Evolutionary conservation across 352 stramenopile genomes (phyloP), one percentile per base, ranked within the genome.

Genomic region (Pythium oligandrum): DNA sequence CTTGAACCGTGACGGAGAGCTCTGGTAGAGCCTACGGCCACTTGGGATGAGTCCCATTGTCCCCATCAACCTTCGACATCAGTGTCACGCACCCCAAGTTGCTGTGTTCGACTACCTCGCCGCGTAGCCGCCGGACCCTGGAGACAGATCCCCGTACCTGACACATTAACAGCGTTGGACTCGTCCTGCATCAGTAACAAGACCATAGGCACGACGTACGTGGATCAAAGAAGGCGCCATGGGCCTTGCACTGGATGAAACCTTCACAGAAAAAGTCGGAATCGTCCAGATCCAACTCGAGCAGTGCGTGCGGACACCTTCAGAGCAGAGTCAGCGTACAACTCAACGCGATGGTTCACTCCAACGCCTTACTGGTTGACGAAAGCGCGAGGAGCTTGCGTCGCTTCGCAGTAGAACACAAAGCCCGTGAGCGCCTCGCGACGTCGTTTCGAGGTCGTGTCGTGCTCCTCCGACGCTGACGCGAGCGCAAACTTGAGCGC

Each of bases 151-250:
- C 78, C 78, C 8, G 78, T 87, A 30, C 66, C 74, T 72, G 31
- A 5, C 4, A 44, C 9, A 12, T 38, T 39, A 39, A 34, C 43
- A 1, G 30, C 33, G 40, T 32, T 6, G 47, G n/a, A 36, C 17
- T 4, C 11, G 17, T 26, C 17, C 17, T 26, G 17, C 17, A 26
- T 26, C 17, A 26, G 17, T 26, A 26, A 26, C 17, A 26, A 26
- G 17, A 26, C 17, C 17, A 26, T 26, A 26, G 17, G 17, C 17
- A 26, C 17, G 17, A 26, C 64, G 51, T 37, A 78, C 72, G 49
- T 30, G 82, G 78, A 54, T 93, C 82, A 53, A 93, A 93, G 64
- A 88, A 87, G 10, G 82, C 79, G 39, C 76, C 82, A 58, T 93
- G 82, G 2, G 68, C 78, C 53, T 93, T 93, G 72, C 82, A 93